These are phyloP conservation scores for Trichoderma sp. DNA, from an alignment of 2,329 filamentous ascomycete species.

Conservation along the genomic window DNA sequence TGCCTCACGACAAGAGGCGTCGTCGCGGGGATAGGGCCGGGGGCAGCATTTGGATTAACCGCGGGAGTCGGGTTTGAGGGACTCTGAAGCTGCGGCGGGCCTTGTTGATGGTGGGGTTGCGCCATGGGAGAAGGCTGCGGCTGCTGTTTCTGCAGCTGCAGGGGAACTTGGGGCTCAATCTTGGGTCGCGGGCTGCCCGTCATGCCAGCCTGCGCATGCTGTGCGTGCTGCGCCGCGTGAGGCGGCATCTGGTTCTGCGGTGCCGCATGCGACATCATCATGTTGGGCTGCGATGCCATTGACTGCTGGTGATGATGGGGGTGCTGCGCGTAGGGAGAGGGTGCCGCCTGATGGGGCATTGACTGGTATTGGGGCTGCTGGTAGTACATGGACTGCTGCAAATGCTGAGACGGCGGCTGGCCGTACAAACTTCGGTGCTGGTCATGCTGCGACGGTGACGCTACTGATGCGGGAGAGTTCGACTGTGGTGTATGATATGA, in stretches of 20 bases:
- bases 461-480: constrained; percentile 89
- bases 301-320: constrained; percentile 49
- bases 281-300: constrained; percentile 62
- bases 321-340: constrained; percentile 61
- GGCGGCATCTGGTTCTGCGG: constrained; percentile 58
- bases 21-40: constrained; percentile 93
- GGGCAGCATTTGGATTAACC: constrained; percentile 85
- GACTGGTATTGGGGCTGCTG: constrained; percentile 60
- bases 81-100: constrained; percentile 39
- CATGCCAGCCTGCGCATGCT: constrained; percentile 54
- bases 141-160: constrained; percentile 56
- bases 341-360: constrained; percentile 60
- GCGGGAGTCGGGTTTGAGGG: constrained; percentile 43
- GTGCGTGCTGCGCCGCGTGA: constrained; percentile 54
- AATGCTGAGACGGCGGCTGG: constrained; percentile 73
- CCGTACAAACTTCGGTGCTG: constrained; percentile 85
- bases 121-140: constrained; percentile 44
- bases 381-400: constrained; percentile 80
- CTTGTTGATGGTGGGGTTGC: constrained; percentile 37
- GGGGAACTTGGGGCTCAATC: constrained; percentile 60
- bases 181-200: constrained; percentile 61
- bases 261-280: constrained; percentile 63
- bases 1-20: constrained; percentile 92
- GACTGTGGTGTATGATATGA: constrained; percentile 91
- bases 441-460: constrained; percentile 84